phyloP scores from a whole-genome alignment of 257 asterid genomes.

The Cinchona pubescens region DNA sequence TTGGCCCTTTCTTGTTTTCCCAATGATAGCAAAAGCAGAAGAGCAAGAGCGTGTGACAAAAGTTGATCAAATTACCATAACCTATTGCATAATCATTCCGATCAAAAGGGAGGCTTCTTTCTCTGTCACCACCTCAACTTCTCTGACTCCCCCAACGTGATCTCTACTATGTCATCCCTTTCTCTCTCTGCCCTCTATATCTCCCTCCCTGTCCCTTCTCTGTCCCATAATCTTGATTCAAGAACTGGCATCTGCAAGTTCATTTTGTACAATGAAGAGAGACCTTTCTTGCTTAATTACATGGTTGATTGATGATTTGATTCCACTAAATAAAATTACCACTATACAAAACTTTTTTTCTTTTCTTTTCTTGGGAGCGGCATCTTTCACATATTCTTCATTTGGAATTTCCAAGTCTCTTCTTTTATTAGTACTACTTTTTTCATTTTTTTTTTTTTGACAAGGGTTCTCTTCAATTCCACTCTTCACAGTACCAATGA shows the following conservation, averaged over 20 bases:
- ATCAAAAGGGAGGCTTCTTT: conserved; percentile 19
- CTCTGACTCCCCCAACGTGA: conserved; percentile 20
- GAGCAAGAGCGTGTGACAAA: not conserved
- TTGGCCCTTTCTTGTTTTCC: conserved; percentile 3
- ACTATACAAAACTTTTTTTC: conserved; percentile 44
- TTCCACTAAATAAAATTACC: conserved; percentile 18
- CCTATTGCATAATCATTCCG: conserved; percentile 16
- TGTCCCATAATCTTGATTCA: conserved; percentile 8
- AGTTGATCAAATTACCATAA: not conserved
- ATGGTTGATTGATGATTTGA: not conserved
- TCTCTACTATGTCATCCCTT: too few species aligned
- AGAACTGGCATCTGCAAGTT: not conserved
- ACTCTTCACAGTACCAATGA: conserved; percentile 71
- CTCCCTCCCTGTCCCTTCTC: not conserved
- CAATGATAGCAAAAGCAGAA: not conserved
- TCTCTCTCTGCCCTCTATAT: conserved; percentile 9
- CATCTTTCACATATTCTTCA: not conserved
- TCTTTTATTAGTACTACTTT: not conserved
- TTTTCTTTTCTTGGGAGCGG: conserved; percentile 12
- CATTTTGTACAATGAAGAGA: conserved; percentile 16
- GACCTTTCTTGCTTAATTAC: not conserved
- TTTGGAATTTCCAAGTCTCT: not conserved
- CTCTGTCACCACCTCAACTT: not conserved
- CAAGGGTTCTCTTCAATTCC: conserved; percentile 45
- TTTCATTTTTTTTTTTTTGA: not conserved